These are phyloP conservation scores for Phanerodontia chrysosporium DNA, from an alignment of 768 basidiomycete species.

Conservation along the genomic window DNA sequence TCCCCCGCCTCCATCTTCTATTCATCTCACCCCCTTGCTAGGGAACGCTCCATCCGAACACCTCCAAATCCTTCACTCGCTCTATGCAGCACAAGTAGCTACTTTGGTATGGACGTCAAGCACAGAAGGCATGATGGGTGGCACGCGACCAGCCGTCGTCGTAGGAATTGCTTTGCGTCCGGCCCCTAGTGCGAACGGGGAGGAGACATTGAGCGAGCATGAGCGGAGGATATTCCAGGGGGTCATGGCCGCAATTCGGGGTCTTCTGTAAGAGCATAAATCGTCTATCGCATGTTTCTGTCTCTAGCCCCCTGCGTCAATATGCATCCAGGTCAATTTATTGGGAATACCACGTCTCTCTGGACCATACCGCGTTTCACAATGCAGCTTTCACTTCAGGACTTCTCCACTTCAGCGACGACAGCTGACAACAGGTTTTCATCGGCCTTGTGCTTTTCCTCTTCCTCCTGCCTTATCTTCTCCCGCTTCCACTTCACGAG, in stretches of 20 bases:
- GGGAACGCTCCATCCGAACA: slow-evolving; percentile 71
- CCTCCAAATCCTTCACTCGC: slow-evolving; percentile 64
- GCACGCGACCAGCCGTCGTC: slow-evolving; percentile 55
- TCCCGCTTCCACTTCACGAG: slow-evolving; percentile 68
- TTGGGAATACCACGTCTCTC: neutral
- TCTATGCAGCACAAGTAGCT: slow-evolving; percentile 85
- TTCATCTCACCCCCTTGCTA: slow-evolving; percentile 73
- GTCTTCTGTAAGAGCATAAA: slow-evolving; percentile 16
- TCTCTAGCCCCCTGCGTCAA: neutral
- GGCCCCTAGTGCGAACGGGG: slow-evolving; percentile 21
- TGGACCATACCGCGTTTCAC: neutral
- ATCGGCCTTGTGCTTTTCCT: slow-evolving; percentile 14
- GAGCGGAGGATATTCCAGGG: slow-evolving; percentile 38
- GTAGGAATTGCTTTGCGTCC: slow-evolving; percentile 69
- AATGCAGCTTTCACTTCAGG: neutral
- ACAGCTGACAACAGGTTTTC: neutral
- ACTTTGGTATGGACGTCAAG: slow-evolving; percentile 72
- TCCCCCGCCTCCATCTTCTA: slow-evolving; percentile 64
- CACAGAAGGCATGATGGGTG: slow-evolving; percentile 35
- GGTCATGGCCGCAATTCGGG: slow-evolving; percentile 40
- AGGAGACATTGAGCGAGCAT: slow-evolving; percentile 19
- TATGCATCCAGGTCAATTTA: neutral
- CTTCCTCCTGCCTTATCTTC: slow-evolving; percentile 30
- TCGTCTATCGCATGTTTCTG: neutral
- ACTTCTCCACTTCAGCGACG: neutral